phyloP scores from a whole-genome alignment of 2,329 filamentous ascomycete genomes.

The Talaromyces rugulosus region DNA sequence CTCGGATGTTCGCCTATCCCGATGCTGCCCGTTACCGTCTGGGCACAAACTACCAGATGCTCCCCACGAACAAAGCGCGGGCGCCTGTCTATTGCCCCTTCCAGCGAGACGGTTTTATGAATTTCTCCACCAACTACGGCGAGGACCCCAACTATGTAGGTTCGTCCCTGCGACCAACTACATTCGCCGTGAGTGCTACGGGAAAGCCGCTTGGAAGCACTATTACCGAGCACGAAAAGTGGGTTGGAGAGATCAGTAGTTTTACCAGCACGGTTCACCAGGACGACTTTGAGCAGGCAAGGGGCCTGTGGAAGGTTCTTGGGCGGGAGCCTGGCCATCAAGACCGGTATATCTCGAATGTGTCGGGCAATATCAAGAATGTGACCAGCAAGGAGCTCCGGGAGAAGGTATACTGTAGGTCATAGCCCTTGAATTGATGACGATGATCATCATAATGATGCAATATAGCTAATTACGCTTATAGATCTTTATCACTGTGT shows the following conservation, averaged over 20 bases:
- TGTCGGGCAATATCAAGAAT: constrained; percentile 18
- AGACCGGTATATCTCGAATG: constrained; percentile 26
- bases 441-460: background rate
- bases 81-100: constrained; percentile 50
- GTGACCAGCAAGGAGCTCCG: constrained; percentile 22
- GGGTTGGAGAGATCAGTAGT: constrained; percentile 21
- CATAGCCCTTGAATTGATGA: background rate
- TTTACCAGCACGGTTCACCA: constrained; percentile 23
- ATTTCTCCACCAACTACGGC: constrained; percentile 52
- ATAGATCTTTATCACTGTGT: constrained; percentile 37
- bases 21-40: constrained; percentile 46
- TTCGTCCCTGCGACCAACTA: constrained; percentile 20
- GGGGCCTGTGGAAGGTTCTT: constrained; percentile 28
- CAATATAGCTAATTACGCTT: background rate
- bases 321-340: constrained; percentile 30
- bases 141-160: constrained; percentile 54
- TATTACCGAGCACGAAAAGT: constrained; percentile 24
- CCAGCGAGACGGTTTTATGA: constrained; percentile 36
- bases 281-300: constrained; percentile 28
- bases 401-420: constrained; percentile 25
- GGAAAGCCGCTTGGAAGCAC: constrained; percentile 18
- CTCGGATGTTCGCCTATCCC: constrained; percentile 58
- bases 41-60: constrained; percentile 38
- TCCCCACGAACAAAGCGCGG: constrained; percentile 36
- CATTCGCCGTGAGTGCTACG: constrained; percentile 15